Base-by-base conservation (phyloP, 805 yeast genomes). In the Metschnikowia colocasiae region DNA sequence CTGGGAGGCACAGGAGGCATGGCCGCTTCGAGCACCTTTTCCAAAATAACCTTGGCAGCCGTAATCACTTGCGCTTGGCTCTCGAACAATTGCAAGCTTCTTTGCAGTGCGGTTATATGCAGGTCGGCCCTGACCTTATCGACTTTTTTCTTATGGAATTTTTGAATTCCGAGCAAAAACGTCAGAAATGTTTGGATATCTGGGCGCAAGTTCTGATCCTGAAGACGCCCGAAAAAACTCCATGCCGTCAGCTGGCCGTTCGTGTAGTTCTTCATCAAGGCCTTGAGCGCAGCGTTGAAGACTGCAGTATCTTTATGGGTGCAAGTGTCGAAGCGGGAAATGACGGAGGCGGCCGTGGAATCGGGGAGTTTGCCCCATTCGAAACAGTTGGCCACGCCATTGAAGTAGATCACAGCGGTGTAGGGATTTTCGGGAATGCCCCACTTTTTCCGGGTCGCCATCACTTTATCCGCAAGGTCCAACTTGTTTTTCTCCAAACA, bases 381-480 rank as follows among this genome's bases (percentile, higher is more conserved):
- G 23, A 58, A 58, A 16, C 60, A 47, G 44, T 60, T 65, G 37
- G 71, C 59, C 9, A 72, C 47, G 1, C 75, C 75, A 42, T 63
- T 60, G 48, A 68, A 71, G 16, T 69, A 56, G 7, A 65, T 64
- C 4, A 68, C 59, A 43, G 61, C 65, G 6, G 72, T 68, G 25
- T 67, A 67, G n/a, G 78, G 76, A 54, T 82, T 79, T 4, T 74
- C 66, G 2, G 76, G 74, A 10, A 81, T 72, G 1, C 76, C 78
- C 82, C 87, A 78, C 59, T 82, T 84, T 54, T 80, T 82, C 42
- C 87, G 68, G 64, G 77, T 74, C 43, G 74, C 72, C 49, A 74
- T 73, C 16, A 79, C 53, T 34, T 77, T 77, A 22, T 83, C 46
- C 0, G 85, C 85, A 6, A 69, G 71, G 38, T 74, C 72, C 0